Percentiles rank a stretch among this genome's conserved stretches.
Conservation (phyloP, 768 basidiomycete genomes). For the Lactarius trivialis region DNA sequence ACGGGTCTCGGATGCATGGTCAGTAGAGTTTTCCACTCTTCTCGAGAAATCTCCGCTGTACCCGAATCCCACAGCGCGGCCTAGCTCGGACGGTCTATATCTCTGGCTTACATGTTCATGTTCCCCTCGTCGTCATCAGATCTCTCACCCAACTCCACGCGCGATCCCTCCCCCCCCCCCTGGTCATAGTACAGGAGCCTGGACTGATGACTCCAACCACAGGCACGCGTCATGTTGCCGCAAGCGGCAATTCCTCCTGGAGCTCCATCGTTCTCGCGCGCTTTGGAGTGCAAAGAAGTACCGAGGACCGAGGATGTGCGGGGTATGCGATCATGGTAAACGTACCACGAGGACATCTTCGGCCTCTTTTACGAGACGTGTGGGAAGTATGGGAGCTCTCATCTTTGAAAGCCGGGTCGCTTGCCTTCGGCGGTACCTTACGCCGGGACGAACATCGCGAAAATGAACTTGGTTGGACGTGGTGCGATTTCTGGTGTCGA, state of each 20-base stretch:
- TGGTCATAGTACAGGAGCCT: not conserved
- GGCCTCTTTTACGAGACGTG: not conserved
- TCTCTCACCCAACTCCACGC: not conserved
- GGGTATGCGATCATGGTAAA: not conserved
- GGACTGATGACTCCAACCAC: not conserved
- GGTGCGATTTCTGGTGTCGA: not conserved
- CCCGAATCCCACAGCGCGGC: not conserved
- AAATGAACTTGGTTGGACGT: not conserved
- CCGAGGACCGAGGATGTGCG: not conserved
- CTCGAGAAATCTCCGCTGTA: not conserved
- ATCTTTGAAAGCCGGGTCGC: not conserved
- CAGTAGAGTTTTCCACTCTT: not conserved
- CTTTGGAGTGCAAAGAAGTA: not conserved
- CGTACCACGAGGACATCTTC: not conserved
- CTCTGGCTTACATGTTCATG: conserved; percentile 2
- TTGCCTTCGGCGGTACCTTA: not conserved
- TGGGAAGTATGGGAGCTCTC: not conserved
- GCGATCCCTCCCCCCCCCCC: not conserved
- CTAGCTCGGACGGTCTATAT: not conserved
- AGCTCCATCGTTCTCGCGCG: not conserved
- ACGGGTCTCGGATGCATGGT: not conserved
- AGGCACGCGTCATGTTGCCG: not conserved
- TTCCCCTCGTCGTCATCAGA: not conserved
- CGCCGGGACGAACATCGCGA: not conserved
- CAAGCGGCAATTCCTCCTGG: not conserved